Evolutionary conservation across 805 yeast genomes (phyloP), one percentile per base, ranked within the genome.

Genomic region (Suhomyces canberraensis): DNA sequence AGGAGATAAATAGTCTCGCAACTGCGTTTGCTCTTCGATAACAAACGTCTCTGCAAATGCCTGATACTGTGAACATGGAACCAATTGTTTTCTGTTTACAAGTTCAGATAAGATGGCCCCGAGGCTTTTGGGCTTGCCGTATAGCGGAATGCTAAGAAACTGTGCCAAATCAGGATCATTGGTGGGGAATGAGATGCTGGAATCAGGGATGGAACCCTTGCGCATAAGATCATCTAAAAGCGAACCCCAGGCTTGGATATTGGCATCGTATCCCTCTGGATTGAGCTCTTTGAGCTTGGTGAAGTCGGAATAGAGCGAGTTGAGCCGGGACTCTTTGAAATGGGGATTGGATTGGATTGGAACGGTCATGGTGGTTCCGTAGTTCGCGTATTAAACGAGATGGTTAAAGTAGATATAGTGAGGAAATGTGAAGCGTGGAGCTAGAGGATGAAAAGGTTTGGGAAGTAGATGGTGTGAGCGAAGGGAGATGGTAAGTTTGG

Each of bases 241-340:
- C 5, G 37, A 24, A 11, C 37, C 25, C 73, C 73, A 68, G 2
- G 73, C 71, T 2, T 47, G 45, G n/a, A 66, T 41, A 36, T 68
- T 68, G 17, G 73, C 73, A 8, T 64, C 64, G 37, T 45, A 68
- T 2, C 73, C 73, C 35, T 67, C 73, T 0, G 67, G 66, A 46
- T 68, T 68, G 36, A 64, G 41, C 6, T 52, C 52, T 33, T 54
- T 52, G 9, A 54, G 52, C 5, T 46, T 47, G 2, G 43, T 42
- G 40, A 66, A 68, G 44, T 68, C 55, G 8, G 66, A 58, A 40
- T 66, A 68, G 6, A 68, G 47, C 3, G 71, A 65, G 11, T 46
- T 47, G n/a, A 62, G 45, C 27, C 71, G 46, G 1, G 66, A 46
- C 19, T 45, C 38, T 16, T 48, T 55, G 48, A 65, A 65, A 24